phyloP scores from a whole-genome alignment of 768 basidiomycete genomes.

The Tulasnella sp. region DNA sequence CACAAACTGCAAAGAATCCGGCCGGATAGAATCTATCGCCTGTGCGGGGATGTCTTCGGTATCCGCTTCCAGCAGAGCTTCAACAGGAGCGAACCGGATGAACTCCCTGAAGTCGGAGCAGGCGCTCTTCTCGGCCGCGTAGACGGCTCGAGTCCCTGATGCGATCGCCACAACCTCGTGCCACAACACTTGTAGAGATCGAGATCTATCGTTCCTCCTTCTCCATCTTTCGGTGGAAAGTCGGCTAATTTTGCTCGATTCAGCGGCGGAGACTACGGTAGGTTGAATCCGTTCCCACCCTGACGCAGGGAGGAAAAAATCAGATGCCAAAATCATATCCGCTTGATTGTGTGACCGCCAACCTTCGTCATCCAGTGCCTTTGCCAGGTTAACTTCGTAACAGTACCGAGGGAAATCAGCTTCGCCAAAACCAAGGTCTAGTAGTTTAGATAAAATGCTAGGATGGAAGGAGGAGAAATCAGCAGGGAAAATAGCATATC shows the following conservation, averaged over 20 bases:
- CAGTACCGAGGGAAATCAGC: not conserved
- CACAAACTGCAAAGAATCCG: not conserved
- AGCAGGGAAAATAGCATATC: not conserved
- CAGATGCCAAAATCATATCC: not conserved
- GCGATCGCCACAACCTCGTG: not conserved
- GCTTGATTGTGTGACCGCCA: not conserved
- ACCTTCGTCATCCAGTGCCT: not conserved
- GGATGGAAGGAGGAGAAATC: not conserved
- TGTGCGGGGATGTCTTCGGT: not conserved
- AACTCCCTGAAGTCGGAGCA: not conserved
- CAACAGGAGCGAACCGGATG: not conserved
- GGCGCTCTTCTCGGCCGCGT: not conserved
- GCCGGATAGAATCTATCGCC: not conserved
- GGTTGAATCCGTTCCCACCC: not conserved
- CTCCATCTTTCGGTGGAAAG: not conserved
- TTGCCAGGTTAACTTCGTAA: not conserved
- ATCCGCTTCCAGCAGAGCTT: not conserved
- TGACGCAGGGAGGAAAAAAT: not conserved
- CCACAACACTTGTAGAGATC: not conserved
- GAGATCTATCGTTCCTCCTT: not conserved
- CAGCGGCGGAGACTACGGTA: not conserved
- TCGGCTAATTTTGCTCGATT: not conserved
- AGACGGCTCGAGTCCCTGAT: not conserved
- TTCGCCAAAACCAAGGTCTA: not conserved
- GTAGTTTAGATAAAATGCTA: not conserved